Conservation (phyloP, 495 filamentous ascomycete genomes). For the Wilcoxina mikolae region DNA sequence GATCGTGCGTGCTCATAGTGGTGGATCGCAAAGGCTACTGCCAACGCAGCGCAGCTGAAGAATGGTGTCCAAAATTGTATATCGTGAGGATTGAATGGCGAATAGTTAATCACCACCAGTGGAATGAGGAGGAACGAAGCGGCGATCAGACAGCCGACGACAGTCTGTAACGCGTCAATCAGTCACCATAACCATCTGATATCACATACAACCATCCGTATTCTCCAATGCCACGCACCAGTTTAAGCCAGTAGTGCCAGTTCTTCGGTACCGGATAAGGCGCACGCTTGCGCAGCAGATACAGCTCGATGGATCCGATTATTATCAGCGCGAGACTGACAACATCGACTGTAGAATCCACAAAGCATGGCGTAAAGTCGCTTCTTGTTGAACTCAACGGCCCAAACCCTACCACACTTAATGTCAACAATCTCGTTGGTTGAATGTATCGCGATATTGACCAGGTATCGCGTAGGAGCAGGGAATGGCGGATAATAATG, state of each 20-base stretch:
- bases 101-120: conserved; percentile 60
- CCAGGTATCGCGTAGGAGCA: neutral
- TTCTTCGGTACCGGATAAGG: conserved; percentile 57
- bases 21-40: conserved; percentile 71
- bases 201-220: neutral
- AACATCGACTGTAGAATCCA: conserved; percentile 65
- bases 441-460: neutral
- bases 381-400: conserved; percentile 68
- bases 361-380: conserved; percentile 93
- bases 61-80: conserved; percentile 86
- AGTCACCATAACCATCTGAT: neutral
- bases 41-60: conserved; percentile 58
- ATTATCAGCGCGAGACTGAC: conserved; percentile 67
- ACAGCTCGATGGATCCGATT: conserved; percentile 58
- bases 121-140: conserved; percentile 58
- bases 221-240: conserved; percentile 41
- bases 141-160: conserved; percentile 51
- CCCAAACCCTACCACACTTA: conserved; percentile 56
- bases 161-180: conserved; percentile 35
- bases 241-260: conserved; percentile 90
- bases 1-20: conserved; percentile 83
- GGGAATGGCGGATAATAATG: too few relatives aligned
- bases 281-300: conserved; percentile 51
- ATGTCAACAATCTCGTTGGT: neutral
- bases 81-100: conserved; percentile 58